Percentiles rank a stretch among this genome's conserved stretches.
Evolutionary conservation across 2,329 filamentous ascomycete species (phyloP).

Genomic region (Raffaelea arxii): DNA sequence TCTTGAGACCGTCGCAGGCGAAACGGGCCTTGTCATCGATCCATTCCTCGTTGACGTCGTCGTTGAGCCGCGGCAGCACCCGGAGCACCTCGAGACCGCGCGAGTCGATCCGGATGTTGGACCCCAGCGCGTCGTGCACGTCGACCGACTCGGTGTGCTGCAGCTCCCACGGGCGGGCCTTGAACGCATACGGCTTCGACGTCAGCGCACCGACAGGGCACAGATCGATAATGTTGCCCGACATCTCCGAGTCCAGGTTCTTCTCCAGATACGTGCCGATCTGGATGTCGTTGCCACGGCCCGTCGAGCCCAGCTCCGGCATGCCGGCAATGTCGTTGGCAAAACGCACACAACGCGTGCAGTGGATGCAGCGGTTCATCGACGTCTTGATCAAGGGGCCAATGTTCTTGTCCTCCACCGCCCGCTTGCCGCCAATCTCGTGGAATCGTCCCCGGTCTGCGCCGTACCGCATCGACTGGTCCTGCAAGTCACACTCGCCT

Average conservation of each 20-base stretch:
- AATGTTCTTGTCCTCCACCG: slow-evolving; percentile 98
- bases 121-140: slow-evolving; percentile 84
- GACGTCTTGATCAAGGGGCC: slow-evolving; percentile 97
- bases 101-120: slow-evolving; percentile 88
- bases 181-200: slow-evolving; percentile 96
- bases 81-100: slow-evolving; percentile 95
- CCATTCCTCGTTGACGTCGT: slow-evolving; percentile 99
- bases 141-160: slow-evolving; percentile 95
- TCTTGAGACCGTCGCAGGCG: slow-evolving; percentile 92
- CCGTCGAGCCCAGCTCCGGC: slow-evolving; percentile 86
- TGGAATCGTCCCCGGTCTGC: slow-evolving; percentile 94
- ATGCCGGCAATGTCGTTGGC: slow-evolving; percentile 95
- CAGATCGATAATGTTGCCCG: slow-evolving; percentile 94
- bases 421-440: slow-evolving; percentile 90
- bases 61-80: slow-evolving; percentile 83
- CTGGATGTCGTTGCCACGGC: slow-evolving; percentile 93
- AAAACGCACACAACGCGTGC: slow-evolving; percentile 94
- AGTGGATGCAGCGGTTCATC: slow-evolving; percentile 99
- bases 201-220: slow-evolving; percentile 95
- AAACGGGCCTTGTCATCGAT: slow-evolving; percentile 98
- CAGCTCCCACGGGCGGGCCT: slow-evolving; percentile 91
- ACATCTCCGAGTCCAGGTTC: slow-evolving; percentile 88
- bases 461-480: slow-evolving; percentile 98
- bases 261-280: slow-evolving; percentile 97
- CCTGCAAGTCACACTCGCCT: slow-evolving; percentile 97